Evolutionary conservation across 2,329 filamentous ascomycete species (phyloP), one percentile per base, ranked within the genome.

Genomic region (Anthostomella pinea): DNA sequence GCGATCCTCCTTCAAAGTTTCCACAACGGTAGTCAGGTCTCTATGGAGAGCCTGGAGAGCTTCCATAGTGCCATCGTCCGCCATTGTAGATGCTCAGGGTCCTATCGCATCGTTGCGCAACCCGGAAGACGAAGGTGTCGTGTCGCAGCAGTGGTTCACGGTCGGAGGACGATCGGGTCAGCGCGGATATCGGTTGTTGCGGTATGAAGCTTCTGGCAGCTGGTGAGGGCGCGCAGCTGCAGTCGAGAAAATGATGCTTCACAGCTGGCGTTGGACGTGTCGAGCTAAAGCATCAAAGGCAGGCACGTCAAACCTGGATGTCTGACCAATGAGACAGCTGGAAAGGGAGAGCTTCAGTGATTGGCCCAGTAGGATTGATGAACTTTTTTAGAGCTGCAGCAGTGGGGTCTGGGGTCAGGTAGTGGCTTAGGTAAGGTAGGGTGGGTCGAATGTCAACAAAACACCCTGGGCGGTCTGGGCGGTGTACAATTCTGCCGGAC

Each of bases 21-120:
- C 83, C 46, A 79, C 78, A 52, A 93, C 74, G 39, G 84, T 81
- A 51, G 85, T 71, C 45, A 98, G 79, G 67, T 95, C 89, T 62
- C 85, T 80, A 64, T 95, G 87, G 53, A 98, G 80, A 63, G 80
- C 82, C 68, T 90, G 82, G 56, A 97, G 79, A 64, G 81, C 79
- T 58, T 83, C 83, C 58, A 94, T 74, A 57, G 77, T 79, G 60
- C 81, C 81, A 59, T 79, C 70, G 57, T 85, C 82, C 62, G 83
- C 80, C 87, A 93, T 91, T 49, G 56, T 68, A n/a, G 35, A 33
- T 63, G 54, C 58, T 45, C 24, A 59, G 49, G 36, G 30, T 46
- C 52, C 65, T 73, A 73, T 72, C 60, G 67, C 71, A 73, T 72
- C 52, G 56, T 59, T 49, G 54, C 51, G 38, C 38, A 38, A 41